phyloP scores from a whole-genome alignment of 495 filamentous ascomycete species.

The Hypoxylon lienhwacheense region DNA sequence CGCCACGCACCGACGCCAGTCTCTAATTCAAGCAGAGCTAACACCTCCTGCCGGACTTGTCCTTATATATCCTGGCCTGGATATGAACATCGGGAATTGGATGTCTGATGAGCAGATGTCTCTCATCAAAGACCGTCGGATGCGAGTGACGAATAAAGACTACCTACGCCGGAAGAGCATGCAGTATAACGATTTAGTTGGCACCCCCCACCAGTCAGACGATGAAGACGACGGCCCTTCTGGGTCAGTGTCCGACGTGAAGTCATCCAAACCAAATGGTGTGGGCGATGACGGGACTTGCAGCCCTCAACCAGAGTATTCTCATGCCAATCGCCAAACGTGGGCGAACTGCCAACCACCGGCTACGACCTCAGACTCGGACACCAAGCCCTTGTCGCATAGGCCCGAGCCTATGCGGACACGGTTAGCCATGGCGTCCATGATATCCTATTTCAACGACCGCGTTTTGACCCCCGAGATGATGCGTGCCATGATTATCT shows the following conservation, averaged over 20 bases:
- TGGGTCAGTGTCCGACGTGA: conserved; percentile 8
- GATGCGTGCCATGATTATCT: conserved; percentile 99
- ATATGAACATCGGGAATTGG: conserved; percentile 98
- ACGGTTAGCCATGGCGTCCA: conserved; percentile 85
- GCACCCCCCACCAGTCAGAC: conserved; percentile 68
- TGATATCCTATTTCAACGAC: conserved; percentile 97
- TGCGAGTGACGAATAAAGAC: conserved; percentile 72
- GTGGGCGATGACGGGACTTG: conserved; percentile 21
- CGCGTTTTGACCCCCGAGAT: conserved; percentile 94
- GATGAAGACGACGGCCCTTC: conserved; percentile 56
- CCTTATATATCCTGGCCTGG: conserved; percentile 84
- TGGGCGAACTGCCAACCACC: conserved; percentile 40
- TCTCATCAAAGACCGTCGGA: conserved; percentile 80
- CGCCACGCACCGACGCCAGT: conserved; percentile 56
- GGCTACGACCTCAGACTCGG: conserved; percentile 10
- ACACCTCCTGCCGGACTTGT: conserved; percentile 80
- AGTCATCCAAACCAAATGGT: conserved; percentile 16
- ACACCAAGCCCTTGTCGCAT: conserved; percentile 42
- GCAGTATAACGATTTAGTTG: conserved; percentile 57
- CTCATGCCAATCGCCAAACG: conserved; percentile 43
- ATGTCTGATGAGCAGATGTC: conserved; percentile 98
- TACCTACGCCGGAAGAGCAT: conserved; percentile 77
- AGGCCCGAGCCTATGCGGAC: conserved; percentile 74
- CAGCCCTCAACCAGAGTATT: conserved; percentile 48
- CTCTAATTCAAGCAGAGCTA: conserved; percentile 61